These are phyloP conservation scores for Aspergillus sp. DNA, from an alignment of 2,329 filamentous ascomycete genomes.

Conservation along the genomic window DNA sequence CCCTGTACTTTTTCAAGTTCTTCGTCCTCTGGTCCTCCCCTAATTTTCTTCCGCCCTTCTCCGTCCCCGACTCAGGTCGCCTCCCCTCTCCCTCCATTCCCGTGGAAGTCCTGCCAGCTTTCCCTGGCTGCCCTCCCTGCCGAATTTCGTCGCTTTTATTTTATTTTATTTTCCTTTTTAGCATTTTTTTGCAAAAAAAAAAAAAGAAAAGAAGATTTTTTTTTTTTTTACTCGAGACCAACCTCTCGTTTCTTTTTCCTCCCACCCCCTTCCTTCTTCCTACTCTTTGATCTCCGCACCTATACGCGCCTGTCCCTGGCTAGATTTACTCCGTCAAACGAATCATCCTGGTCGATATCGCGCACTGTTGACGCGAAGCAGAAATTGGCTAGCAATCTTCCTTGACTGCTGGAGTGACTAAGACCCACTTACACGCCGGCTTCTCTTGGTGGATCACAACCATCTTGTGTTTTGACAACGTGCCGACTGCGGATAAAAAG, in stretches of 20 bases:
- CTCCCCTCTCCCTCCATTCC: conserved; percentile 25
- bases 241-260: conserved; percentile 15
- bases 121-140: conserved; percentile 20
- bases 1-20: conserved; percentile 9
- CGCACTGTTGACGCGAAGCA: conserved; percentile 38
- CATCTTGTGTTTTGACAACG: conserved; percentile 39
- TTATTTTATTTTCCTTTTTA: conserved; percentile 20
- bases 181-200: conserved; percentile 13
- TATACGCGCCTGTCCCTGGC: conserved; percentile 16
- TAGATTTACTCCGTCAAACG: conserved; percentile 15
- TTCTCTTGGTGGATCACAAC: conserved; percentile 40
- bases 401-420: conserved; percentile 33
- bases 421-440: conserved; percentile 40
- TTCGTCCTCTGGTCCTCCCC: conserved; percentile 9
- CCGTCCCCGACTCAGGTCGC: conserved; percentile 7
- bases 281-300: conserved; percentile 17
- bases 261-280: conserved; percentile 18
- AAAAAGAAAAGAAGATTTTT: conserved; percentile 12
- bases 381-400: conserved; percentile 27
- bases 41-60: conserved; percentile 22
- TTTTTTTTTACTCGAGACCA: conserved; percentile 11
- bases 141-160: conserved; percentile 18
- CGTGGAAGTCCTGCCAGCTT: conserved; percentile 20
- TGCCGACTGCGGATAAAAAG: conserved; percentile 45
- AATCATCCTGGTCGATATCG: conserved; percentile 23